These are phyloP conservation scores for Aspergillus alliaceus DNA, from an alignment of 2,329 filamentous ascomycete genomes.

Conservation along the genomic window DNA sequence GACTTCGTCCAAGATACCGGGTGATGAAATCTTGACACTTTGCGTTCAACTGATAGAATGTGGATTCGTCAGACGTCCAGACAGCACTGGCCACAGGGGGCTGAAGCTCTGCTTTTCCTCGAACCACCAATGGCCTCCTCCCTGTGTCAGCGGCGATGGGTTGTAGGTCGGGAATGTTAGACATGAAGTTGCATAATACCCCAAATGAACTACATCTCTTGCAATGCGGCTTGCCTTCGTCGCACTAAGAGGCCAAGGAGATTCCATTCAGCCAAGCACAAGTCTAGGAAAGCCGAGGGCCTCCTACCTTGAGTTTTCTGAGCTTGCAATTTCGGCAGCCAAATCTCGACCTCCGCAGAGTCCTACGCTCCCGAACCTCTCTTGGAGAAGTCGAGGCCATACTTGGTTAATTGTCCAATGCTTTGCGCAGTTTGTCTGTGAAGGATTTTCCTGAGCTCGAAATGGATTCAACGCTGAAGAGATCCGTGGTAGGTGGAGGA, in stretches of 20 bases:
- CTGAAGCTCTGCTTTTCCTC: slow-evolving; percentile 19
- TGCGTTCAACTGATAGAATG: slow-evolving; percentile 37
- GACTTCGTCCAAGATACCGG: slow-evolving; percentile 40
- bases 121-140: slow-evolving; percentile 17
- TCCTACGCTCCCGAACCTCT: background rate
- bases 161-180: slow-evolving; percentile 40
- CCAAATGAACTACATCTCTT: slow-evolving; percentile 45
- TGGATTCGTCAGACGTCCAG: slow-evolving; percentile 36
- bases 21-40: slow-evolving; percentile 46
- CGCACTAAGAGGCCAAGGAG: slow-evolving; percentile 40
- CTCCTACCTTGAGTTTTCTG: slow-evolving; percentile 49
- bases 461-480: background rate
- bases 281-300: background rate
- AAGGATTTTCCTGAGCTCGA: no score
- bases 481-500: no score
- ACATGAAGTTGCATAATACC: slow-evolving; percentile 46
- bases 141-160: slow-evolving; percentile 25
- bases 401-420: background rate
- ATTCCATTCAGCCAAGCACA: slow-evolving; percentile 8
- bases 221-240: slow-evolving; percentile 49
- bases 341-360: slow-evolving; percentile 41
- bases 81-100: slow-evolving; percentile 30
- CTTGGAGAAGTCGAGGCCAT: no score
- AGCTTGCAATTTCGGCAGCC: slow-evolving; percentile 56
- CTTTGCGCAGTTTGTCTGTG: no score